A percentile compares a stretch with the other conserved stretches of the same genome.
These are phyloP conservation scores for Stephania cephalantha DNA, from an alignment of 164 flowering plant genomes.

Conservation along the genomic window DNA sequence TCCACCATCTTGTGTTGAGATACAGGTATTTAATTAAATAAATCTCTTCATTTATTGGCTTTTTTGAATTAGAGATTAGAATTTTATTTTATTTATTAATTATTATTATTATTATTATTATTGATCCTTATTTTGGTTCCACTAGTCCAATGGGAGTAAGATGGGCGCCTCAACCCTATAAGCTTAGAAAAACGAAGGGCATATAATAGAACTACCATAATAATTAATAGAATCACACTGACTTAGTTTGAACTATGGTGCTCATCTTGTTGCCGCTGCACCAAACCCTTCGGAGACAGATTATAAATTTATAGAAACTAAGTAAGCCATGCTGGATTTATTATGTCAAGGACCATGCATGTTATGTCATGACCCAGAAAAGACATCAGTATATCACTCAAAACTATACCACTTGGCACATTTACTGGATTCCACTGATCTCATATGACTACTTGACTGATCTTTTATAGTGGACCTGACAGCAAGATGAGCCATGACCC, in stretches of 20 bases:
- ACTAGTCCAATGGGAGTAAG: too few relatives aligned
- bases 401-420: neutral
- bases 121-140: too few relatives aligned
- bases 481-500: neutral
- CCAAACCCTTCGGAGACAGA: too few relatives aligned
- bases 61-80: too few relatives aligned
- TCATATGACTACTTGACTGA: neutral
- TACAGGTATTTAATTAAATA: constrained; percentile 37
- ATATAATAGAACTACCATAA: too few relatives aligned
- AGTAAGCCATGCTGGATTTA: neutral
- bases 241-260: too few relatives aligned
- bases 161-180: too few relatives aligned
- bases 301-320: too few relatives aligned
- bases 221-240: too few relatives aligned
- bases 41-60: neutral
- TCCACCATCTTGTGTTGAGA: constrained; percentile 59
- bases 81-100: too few relatives aligned
- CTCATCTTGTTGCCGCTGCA: neutral
- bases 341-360: neutral
- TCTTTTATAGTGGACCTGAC: neutral
- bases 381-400: neutral
- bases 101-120: too few relatives aligned
- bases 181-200: too few relatives aligned
- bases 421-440: constrained; percentile 1
- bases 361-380: neutral